Evolutionary conservation across 2,329 filamentous ascomycete genomes (phyloP).

Genomic region (Fusarium camptoceras): DNA sequence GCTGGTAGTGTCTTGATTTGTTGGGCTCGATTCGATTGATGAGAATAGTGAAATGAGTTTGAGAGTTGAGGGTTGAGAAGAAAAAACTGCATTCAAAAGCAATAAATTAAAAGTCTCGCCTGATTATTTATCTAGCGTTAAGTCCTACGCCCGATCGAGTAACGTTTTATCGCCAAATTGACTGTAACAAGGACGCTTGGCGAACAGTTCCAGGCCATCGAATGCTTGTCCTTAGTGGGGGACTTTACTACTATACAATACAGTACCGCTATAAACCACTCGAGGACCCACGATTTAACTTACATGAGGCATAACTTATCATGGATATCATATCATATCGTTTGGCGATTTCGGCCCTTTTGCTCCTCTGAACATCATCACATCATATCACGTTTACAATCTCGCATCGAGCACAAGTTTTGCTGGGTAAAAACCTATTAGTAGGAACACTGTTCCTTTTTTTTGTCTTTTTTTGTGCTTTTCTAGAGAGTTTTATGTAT

Average conservation of each 20-base stretch:
- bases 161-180: constrained; percentile 31
- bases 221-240: constrained; percentile 34
- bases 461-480: constrained; percentile 28
- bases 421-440: constrained; percentile 22
- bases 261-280: constrained; percentile 19
- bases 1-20: neutral
- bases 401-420: constrained; percentile 1
- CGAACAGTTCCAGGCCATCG: constrained; percentile 6
- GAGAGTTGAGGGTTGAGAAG: neutral
- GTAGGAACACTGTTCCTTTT: constrained; percentile 24
- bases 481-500: constrained; percentile 20
- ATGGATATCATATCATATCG: constrained; percentile 4
- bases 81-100: constrained; percentile 7
- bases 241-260: neutral
- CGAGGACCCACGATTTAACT: constrained; percentile 12
- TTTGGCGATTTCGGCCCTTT: constrained; percentile 31
- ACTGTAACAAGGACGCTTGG: constrained; percentile 15
- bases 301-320: constrained; percentile 12
- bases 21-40: neutral
- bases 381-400: constrained; percentile 10
- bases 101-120: constrained; percentile 29
- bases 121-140: constrained; percentile 26
- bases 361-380: constrained; percentile 6
- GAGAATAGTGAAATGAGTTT: neutral
- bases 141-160: constrained; percentile 26